Conservation (phyloP, 75 land plant genomes). For the Cunninghamia lanceolata region DNA sequence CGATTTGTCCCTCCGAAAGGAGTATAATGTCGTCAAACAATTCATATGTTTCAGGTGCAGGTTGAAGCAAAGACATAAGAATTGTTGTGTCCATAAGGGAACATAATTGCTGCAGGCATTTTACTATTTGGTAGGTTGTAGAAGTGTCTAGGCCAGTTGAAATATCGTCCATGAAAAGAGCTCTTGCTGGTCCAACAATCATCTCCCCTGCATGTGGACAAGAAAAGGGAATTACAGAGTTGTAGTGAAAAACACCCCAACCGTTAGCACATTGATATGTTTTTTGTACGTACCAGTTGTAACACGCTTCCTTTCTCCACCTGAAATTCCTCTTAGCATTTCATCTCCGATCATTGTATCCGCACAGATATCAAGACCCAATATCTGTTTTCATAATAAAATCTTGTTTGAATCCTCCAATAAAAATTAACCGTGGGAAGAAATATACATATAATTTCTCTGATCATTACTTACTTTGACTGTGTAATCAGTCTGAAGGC, state of each 20-base stretch:
- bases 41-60: slow-evolving; percentile 39
- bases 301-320: slow-evolving; percentile 30
- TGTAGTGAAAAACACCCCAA: neutral
- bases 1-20: slow-evolving; percentile 63
- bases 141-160: slow-evolving; percentile 38
- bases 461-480: slow-evolving; percentile 39
- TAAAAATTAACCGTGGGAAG: neutral
- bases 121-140: slow-evolving; percentile 33
- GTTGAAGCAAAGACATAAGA: slow-evolving; percentile 38
- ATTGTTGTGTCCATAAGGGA: slow-evolving; percentile 33
- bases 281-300: slow-evolving; percentile 23
- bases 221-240: neutral
- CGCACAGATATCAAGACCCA: slow-evolving; percentile 33
- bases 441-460: neutral
- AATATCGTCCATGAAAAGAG: slow-evolving; percentile 33
- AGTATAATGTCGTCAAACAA: slow-evolving; percentile 41
- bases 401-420: neutral
- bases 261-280: neutral
- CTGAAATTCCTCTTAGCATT: slow-evolving; percentile 35
- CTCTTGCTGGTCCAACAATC: slow-evolving; percentile 41
- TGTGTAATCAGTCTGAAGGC: slow-evolving; percentile 62
- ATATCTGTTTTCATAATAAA: neutral
- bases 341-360: slow-evolving; percentile 28
- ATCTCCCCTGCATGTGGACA: slow-evolving; percentile 23
- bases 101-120: slow-evolving; percentile 19